Base-by-base conservation (phyloP, 495 filamentous ascomycete species). In the Penicillium lividum region DNA sequence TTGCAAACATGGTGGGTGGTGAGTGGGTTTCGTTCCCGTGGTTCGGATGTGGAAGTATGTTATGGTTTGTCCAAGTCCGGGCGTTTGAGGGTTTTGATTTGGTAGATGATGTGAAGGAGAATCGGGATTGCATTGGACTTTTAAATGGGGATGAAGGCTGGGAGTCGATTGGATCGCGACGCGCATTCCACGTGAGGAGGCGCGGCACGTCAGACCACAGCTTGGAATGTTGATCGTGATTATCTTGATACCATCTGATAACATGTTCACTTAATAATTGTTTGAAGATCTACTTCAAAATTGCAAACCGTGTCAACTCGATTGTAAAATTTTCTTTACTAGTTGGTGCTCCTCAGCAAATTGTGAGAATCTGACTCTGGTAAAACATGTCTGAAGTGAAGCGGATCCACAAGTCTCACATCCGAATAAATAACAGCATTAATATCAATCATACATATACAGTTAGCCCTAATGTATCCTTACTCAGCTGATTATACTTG, bases 1-100 rank as follows among this genome's bases (percentile, higher is more conserved):
- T 34, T 38, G 67, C 68, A 66, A 74, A 71, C 65, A 72, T 73
- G 34, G 48, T 63, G 61, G 57, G 13, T 36, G 27, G 42, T 25
- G 11, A 30, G 54, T 51, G 55, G 46, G 54, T 45, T 63, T 52
- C 34, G 40, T 58, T 63, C 61, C 59, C 59, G 59, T 62, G 64
- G 61, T 56, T 63, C 67, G 64, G 59, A 61, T 61, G 50, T 54
- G 56, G 66, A 62, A 62, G 46, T 59, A 40, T 58, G 66, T 54
- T 65, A 51, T 58, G 27, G 52, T 55, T 62, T 62, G 25, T 9
- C 59, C 53, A 25, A 48, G 53, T 59, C 48, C 59, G 65, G 52
- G 34, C 1, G 4, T 16, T 16, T 40, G 38, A 13, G 13, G n/a
- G n/a, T n/a, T 38, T 33, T 30, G 27, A 27, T 16, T 54, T 27